Evolutionary conservation across 2,329 filamentous ascomycete species (phyloP).

Genomic region (Paramyrothecium roridum): DNA sequence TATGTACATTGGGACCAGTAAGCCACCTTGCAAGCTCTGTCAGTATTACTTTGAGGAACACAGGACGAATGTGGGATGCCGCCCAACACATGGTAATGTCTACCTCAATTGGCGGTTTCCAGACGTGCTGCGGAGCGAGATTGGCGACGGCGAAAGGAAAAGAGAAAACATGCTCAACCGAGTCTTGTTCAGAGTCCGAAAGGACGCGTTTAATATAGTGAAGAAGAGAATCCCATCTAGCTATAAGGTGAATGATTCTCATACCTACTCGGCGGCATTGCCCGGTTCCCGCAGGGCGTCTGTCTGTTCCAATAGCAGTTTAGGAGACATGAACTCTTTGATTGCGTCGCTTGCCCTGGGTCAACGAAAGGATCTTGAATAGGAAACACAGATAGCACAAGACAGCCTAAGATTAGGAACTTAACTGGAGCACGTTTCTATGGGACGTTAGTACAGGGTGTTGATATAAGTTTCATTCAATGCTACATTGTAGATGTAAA

Average conservation of each 20-base stretch:
- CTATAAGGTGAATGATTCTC: slow-evolving; percentile 8
- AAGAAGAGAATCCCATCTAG: slow-evolving; percentile 3
- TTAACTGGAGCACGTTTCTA: too few species aligned
- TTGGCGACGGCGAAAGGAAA: neutral
- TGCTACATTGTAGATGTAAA: too few species aligned
- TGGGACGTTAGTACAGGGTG: too few species aligned
- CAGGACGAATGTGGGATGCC: slow-evolving; percentile 13
- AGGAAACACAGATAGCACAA: too few species aligned
- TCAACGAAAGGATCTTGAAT: too few species aligned
- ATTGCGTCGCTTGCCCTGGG: too few species aligned
- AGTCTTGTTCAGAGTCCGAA: slow-evolving; percentile 6
- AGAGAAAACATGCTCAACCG: slow-evolving; percentile 5
- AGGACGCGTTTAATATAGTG: slow-evolving; percentile 9
- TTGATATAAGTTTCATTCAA: too few species aligned
- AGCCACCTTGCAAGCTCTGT: slow-evolving; percentile 31
- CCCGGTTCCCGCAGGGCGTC: slow-evolving; percentile 13
- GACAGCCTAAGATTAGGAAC: too few species aligned
- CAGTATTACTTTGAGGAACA: slow-evolving; percentile 21
- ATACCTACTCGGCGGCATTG: slow-evolving; percentile 41
- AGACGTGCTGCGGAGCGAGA: slow-evolving; percentile 14
- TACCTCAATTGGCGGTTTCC: slow-evolving; percentile 28
- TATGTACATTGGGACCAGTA: slow-evolving; percentile 30
- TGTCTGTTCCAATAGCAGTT: neutral
- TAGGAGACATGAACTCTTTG: too few species aligned
- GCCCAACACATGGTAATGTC: slow-evolving; percentile 25